Evolutionary conservation across 1,139 yeast species (phyloP), one percentile per base, ranked within the genome.

Genomic region (Suhomyces guaymorum): DNA sequence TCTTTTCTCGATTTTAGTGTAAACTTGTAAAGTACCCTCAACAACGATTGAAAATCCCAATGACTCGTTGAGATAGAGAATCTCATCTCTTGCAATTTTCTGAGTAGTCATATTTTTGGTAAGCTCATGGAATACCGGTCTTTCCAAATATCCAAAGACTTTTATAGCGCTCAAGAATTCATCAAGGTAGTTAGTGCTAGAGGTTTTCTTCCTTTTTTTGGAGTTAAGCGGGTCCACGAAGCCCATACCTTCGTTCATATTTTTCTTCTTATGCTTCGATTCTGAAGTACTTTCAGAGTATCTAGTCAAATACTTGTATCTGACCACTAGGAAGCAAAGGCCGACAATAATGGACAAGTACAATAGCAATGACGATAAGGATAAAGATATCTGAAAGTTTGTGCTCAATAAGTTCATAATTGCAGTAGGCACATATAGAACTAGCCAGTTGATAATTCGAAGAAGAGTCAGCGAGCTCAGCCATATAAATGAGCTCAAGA

Each of bases 31-130:
- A 8, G 80, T 74, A 0, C 98, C 98, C 49, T 90, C 97, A 1
- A 90, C 96, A n/a, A 92, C 96, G 31, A 92, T 84, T 26, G 92
- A 81, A 52, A 92, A 89, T 1, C 97, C 97, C 15, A 83, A 65
- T 3, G 49, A 41, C 38, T 85, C 92, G 45, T 83, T 85, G 30
- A 90, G 61, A 33, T 79, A 73, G 25, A 92, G 61, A 4, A 83
- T 72, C 55, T 92, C 97, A 28, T 89, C 94, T 7, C 77, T 73
- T 21, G 81, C 80, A 27, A 92, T 59, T 46, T 87, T 84, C 53
- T 88, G 90, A 1, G 97, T 92, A 33, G 87, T 85, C 90, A 92
- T 86, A 42, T 85, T 86, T 51, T 86, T 83, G 5, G 97, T 90
- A 47, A 92, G 70, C 52, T 90, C 97, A 53, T 90, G 95, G 56